Evolutionary conservation across 768 basidiomycete species (phyloP), one percentile per base, ranked within the genome.

Genomic region (Lactarius deliciosus): DNA sequence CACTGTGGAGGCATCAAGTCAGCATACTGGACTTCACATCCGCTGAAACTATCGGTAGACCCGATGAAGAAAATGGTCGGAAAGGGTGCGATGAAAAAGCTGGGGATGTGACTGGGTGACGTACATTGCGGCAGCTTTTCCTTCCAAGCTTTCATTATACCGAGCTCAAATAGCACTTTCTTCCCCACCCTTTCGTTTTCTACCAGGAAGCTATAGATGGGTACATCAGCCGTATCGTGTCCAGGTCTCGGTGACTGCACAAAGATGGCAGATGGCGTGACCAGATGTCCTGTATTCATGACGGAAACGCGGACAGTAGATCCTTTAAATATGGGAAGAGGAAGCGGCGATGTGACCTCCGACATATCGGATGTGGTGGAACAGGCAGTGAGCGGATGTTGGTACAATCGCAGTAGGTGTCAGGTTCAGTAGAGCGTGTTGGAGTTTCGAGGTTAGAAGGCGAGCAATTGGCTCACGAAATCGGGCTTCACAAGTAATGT

Each of bases 201-300:
- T 15, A 60, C 59, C 22, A 60, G 41, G 59, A 60, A 60, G 40
- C 59, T 41, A 60, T 60, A 60, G 9, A 25, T n/a, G 16, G 38
- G 59, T 16, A 60, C 18, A 8, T 60, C 30, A 22, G 32, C 16
- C 10, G 40, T 30, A 20, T 41, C 59, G 30, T 60, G 59, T 28
- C 59, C 59, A 25, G 59, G 25, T 20, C 38, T 36, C 22, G 57
- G 57, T 6, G 57, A 57, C 22, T 32, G 57, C 34, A 57, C n/a
- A 2, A 57, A 0, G 13, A 57, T 36, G 11, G 38, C 1, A 16
- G 59, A 22, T 30, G 38, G 59, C 16, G 25, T 18, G 18, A 45
- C 15, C n/a, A 36, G n/a, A 34, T 36, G n/a, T 3, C 57, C 57
- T 22, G 20, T 36, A 18, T 36, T 18, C 57, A 57, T 34, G 57